Percentiles rank a stretch among this genome's conserved stretches.
Evolutionary conservation across 176 grass and related monocot genomes (phyloP).

Genomic region (Rhynchospora breviuscula): DNA sequence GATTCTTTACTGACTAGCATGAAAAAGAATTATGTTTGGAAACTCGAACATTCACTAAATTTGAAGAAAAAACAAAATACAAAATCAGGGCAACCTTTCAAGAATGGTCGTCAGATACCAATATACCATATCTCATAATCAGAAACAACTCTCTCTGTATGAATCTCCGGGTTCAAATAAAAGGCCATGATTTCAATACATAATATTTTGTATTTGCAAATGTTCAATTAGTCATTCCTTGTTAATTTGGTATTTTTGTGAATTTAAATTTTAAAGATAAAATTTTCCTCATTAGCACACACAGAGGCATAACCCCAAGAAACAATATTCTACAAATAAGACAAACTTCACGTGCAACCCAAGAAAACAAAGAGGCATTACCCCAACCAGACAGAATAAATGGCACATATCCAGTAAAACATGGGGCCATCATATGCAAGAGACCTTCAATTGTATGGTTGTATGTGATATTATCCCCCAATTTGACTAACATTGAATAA

Average conservation of each 20-base stretch:
- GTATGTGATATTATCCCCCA: background rate
- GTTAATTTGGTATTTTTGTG: background rate
- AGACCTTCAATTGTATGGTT: background rate
- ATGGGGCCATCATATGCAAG: background rate
- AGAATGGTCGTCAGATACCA: background rate
- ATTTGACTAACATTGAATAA: background rate
- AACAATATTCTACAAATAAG: background rate
- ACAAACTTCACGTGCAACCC: background rate
- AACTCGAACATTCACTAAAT: background rate
- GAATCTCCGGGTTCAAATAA: background rate
- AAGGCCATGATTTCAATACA: background rate
- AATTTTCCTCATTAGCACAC: background rate
- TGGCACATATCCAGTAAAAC: background rate
- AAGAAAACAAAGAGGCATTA: background rate
- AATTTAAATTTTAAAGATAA: background rate
- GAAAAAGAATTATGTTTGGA: background rate
- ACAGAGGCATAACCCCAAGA: background rate
- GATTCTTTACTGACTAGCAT: background rate
- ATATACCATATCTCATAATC: background rate
- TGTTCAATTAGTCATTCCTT: background rate
- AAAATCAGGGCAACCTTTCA: background rate
- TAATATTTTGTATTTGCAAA: background rate
- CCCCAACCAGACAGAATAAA: background rate
- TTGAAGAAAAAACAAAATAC: background rate
- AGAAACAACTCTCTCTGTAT: background rate